Base-by-base conservation (phyloP, 495 filamentous ascomycete species). In the Tuber microsphaerosporum region DNA sequence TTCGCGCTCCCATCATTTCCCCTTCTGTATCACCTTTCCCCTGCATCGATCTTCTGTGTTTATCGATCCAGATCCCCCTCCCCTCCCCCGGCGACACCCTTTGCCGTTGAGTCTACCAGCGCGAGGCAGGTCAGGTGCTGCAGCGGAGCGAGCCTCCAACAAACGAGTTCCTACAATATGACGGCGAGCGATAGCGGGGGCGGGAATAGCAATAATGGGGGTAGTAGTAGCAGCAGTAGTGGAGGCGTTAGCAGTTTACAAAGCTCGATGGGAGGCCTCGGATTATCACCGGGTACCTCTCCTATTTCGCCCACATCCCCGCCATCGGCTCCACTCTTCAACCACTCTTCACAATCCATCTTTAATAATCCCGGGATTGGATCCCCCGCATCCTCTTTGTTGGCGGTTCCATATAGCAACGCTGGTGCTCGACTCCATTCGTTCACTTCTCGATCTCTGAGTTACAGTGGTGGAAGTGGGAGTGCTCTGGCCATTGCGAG, bases 311-410 rank as follows among this genome's bases (percentile, higher is more conserved):
- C 77, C 56, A 72, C 73, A 68, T 73, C 76, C 5, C 68, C 70
- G 10, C 70, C 74, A 14, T 41, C 42, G 7, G 41, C 75, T 42
- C 69, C 61, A 26, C 68, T 77, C 20, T 80, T 80, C 41, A 74
- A 61, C 74, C 56, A 34, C 56, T 69, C 74, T 5, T 43, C 77
- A 4, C 20, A 51, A 12, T 81, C 79, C 6, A 82, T 82, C 65
- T 82, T 82, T 69, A 82, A 82, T 37, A 81, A 82, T 72, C 79
- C 80, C 34, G 48, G 69, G 10, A 72, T 71, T 14, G 51, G 51
- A 65, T 43, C 41, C 31, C 51, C 45, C 17, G 44, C 70, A 16
- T 70, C 72, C n/a, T 73, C 76, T 20, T 9, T 46, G 17, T 16
- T 61, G 26, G 19, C 43, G 9, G n/a, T 70, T 22, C n/a, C 74